Conservation (phyloP, 371 early-diverging fungal genomes). For the Coemansia sp. region DNA sequence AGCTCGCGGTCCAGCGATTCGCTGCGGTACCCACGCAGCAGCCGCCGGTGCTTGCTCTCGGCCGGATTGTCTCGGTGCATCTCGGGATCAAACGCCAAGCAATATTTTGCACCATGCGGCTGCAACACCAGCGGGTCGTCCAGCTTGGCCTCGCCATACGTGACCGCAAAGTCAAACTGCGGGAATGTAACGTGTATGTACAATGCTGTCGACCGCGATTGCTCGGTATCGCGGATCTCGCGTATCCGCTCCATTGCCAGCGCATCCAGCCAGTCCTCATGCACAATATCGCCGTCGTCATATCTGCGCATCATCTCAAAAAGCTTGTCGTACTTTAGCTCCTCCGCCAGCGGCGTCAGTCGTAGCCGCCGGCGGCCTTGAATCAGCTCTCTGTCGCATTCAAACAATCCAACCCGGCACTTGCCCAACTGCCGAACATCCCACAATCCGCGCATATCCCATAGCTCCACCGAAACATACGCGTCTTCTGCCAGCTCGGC, state of each 20-base stretch:
- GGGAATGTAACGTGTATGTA: constrained; percentile 86
- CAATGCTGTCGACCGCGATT: constrained; percentile 55
- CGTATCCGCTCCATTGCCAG: constrained; percentile 83
- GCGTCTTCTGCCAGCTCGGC: constrained; percentile 78
- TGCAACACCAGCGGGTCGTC: constrained; percentile 30
- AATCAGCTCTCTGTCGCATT: constrained; percentile 73
- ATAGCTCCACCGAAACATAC: constrained; percentile 73
- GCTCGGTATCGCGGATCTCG: constrained; percentile 65
- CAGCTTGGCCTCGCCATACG: constrained; percentile 75
- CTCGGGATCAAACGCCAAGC: constrained; percentile 65
- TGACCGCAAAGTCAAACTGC: constrained; percentile 90
- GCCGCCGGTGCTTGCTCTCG: constrained; percentile 93
- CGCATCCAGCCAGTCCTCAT: constrained; percentile 89
- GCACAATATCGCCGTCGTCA: constrained; percentile 82
- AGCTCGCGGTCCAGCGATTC: constrained; percentile 89
- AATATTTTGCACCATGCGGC: constrained; percentile 35
- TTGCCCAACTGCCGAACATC: constrained; percentile 73
- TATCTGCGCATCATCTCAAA: constrained; percentile 84
- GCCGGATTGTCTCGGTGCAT: constrained; percentile 83
- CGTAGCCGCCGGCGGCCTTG: constrained; percentile 80
- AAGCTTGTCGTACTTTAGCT: constrained; percentile 79
- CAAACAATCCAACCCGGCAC: constrained; percentile 75
- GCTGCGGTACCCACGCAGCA: constrained; percentile 88
- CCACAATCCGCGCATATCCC: constrained; percentile 78
- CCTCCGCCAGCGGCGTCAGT: constrained; percentile 62